phyloP scores from a whole-genome alignment of 495 filamentous ascomycete genomes.

The Tuber magnatum region DNA sequence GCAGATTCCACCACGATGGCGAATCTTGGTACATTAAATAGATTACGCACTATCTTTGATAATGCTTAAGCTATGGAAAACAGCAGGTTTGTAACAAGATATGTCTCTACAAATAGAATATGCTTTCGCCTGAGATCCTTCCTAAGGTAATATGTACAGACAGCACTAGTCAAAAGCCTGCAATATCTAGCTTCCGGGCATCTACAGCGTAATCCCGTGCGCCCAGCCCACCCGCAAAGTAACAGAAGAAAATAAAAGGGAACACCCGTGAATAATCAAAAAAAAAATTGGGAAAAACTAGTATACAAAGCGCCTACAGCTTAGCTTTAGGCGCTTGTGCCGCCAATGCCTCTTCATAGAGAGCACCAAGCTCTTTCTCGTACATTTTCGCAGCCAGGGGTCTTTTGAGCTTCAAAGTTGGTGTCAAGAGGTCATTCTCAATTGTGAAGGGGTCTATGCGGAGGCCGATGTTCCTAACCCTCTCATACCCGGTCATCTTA shows the following conservation, averaged over 20 bases:
- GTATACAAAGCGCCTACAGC: conserved; percentile 41
- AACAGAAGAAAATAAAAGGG: not conserved
- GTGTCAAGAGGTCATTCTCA: conserved; percentile 90
- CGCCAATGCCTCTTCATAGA: conserved; percentile 67
- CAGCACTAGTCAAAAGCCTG: not conserved
- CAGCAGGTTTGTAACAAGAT: not conserved
- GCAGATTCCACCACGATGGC: not conserved
- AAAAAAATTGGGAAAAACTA: not conserved
- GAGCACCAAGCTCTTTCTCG: conserved; percentile 62
- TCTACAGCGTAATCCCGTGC: not conserved
- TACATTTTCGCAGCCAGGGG: conserved; percentile 76
- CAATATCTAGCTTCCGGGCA: not conserved
- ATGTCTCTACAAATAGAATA: not conserved
- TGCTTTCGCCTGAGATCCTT: not conserved
- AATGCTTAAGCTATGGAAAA: not conserved
- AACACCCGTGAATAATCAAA: not conserved
- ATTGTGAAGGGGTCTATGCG: conserved; percentile 85
- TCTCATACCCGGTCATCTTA: conserved; percentile 85
- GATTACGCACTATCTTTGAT: not conserved
- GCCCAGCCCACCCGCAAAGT: not conserved
- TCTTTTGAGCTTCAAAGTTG: conserved; percentile 95
- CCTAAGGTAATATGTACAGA: not conserved
- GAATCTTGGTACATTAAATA: not conserved
- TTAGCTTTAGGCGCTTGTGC: conserved; percentile 51
- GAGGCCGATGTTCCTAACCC: conserved; percentile 64